phyloP scores from a whole-genome alignment of 1,284 basidiomycete species.

The Grifola frondosa region DNA sequence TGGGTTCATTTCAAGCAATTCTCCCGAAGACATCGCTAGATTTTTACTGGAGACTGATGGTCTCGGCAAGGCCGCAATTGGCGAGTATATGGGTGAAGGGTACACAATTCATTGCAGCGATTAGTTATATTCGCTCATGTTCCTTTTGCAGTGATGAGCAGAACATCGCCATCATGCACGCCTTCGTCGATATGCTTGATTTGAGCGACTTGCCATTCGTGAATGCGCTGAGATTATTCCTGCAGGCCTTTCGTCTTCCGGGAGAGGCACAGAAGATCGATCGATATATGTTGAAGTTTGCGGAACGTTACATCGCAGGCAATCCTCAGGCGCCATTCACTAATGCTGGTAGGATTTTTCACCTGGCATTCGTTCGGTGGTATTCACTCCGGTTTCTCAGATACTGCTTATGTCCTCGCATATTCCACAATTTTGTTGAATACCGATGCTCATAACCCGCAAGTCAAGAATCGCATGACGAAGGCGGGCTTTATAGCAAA shows the following conservation, averaged over 20 bases:
- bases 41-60: conserved; percentile 93
- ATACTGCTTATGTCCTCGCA: conserved; percentile 90
- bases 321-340: conserved; percentile 83
- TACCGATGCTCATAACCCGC: conserved; percentile 93
- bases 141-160: conserved; percentile 68
- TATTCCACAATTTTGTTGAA: conserved; percentile 95
- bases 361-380: background rate
- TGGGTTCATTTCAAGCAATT: conserved; percentile 81
- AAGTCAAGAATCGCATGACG: conserved; percentile 92
- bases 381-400: conserved; percentile 39
- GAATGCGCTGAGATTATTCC: conserved; percentile 82
- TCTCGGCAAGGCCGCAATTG: conserved; percentile 93
- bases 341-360: conserved; percentile 61
- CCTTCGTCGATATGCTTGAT: conserved; percentile 90
- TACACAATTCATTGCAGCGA: conserved; percentile 44
- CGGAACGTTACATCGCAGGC: conserved; percentile 88
- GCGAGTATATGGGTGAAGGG: conserved; percentile 98
- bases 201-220: conserved; percentile 82
- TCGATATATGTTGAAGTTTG: conserved; percentile 98
- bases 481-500: conserved; percentile 89
- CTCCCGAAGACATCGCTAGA: conserved; percentile 80
- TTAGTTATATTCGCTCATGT: conserved; percentile 18
- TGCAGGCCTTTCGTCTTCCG: conserved; percentile 93
- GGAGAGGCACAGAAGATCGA: conserved; percentile 98
- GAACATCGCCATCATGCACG: conserved; percentile 93